Percentiles rank a stretch among this genome's conserved stretches.
Evolutionary conservation across 345 rosid genomes (phyloP).

Genomic region (Salix koriyanagi): DNA sequence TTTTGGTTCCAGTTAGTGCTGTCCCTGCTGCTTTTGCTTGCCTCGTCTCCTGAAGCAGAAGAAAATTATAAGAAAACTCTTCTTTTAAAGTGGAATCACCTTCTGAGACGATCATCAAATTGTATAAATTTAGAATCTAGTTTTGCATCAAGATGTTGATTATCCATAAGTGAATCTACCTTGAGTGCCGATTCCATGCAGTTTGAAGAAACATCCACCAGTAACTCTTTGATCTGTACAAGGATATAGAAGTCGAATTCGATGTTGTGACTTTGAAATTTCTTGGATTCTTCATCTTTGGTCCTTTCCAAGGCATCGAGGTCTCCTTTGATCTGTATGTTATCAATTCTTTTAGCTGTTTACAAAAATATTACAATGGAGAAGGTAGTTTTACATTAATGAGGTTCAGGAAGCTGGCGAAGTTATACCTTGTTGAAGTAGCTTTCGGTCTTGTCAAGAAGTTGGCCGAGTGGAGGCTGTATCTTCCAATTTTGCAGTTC

Average conservation of each 20-base stretch:
- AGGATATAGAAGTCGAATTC: constrained; percentile 67
- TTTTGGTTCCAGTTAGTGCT: constrained; percentile 27
- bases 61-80: neutral
- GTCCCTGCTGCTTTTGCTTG: constrained; percentile 46
- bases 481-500: constrained; percentile 68
- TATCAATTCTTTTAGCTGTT: neutral
- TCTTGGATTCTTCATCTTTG: constrained; percentile 81
- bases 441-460: constrained; percentile 73
- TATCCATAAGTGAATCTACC: constrained; percentile 33
- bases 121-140: neutral
- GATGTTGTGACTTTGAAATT: constrained; percentile 62
- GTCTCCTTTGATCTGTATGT: constrained; percentile 64
- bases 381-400: neutral
- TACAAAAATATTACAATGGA: neutral
- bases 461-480: constrained; percentile 55
- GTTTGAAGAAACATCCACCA: constrained; percentile 83
- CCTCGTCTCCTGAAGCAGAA: constrained; percentile 51
- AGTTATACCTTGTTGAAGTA: constrained; percentile 72
- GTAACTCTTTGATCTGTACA: constrained; percentile 63
- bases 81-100: neutral
- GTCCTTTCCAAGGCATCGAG: constrained; percentile 66
- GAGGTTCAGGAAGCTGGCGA: neutral
- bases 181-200: constrained; percentile 79
- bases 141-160: neutral
- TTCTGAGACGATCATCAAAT: neutral